phyloP scores from a whole-genome alignment of 2,329 filamentous ascomycete genomes.

The Fusarium humuli region DNA sequence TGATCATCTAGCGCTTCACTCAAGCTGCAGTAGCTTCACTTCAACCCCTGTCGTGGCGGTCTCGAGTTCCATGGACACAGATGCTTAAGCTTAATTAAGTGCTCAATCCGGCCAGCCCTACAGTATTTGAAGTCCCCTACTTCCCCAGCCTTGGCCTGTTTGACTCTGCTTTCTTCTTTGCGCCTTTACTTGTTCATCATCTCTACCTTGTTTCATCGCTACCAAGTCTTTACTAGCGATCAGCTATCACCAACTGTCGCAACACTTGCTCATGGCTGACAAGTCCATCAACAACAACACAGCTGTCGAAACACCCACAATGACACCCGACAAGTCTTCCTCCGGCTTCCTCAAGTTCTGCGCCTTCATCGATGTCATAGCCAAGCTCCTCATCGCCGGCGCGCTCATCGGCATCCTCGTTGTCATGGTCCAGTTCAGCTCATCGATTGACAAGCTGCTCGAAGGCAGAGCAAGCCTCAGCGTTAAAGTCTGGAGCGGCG shows the following conservation, averaged over 20 bases:
- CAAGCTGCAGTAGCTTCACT: conserved; percentile 8
- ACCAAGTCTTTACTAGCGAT: neutral
- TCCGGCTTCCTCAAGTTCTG: conserved; percentile 33
- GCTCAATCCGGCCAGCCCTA: conserved; percentile 7
- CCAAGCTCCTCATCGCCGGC: conserved; percentile 31
- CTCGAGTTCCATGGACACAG: conserved; percentile 5
- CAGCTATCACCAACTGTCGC: neutral
- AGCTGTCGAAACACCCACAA: conserved; percentile 6
- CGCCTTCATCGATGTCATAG: conserved; percentile 31
- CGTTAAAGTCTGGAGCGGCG: neutral
- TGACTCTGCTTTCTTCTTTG: neutral
- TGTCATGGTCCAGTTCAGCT: conserved; percentile 24
- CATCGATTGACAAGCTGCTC: conserved; percentile 5
- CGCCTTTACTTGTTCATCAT: no score
- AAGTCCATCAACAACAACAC: conserved; percentile 8
- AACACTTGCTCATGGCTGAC: conserved; percentile 13
- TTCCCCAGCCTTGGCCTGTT: neutral
- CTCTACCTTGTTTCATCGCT: no score
- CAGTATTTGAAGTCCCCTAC: conserved; percentile 22
- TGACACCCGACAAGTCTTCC: conserved; percentile 17
- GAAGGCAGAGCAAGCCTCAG: neutral
- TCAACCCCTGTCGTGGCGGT: conserved; percentile 22
- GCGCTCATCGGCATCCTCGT: conserved; percentile 37
- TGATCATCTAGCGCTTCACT: conserved; percentile 3
- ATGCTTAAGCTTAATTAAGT: conserved; percentile 27